Conservation (phyloP, 1,284 basidiomycete species). For the Ceratobasidium sp. region DNA sequence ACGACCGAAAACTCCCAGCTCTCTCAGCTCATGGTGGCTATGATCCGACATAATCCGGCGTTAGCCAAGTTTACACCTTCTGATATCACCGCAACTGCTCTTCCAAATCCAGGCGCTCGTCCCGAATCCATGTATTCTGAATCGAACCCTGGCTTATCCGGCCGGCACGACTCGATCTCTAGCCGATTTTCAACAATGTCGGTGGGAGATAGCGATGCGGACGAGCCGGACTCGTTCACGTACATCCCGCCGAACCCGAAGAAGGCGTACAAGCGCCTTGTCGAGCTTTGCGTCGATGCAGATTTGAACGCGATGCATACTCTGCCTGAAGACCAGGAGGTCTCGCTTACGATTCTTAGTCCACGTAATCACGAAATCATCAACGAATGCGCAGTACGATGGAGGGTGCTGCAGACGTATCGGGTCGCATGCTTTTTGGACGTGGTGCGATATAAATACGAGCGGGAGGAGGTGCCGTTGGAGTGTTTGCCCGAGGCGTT, state of each 20-base stretch:
- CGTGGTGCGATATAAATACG: constrained; percentile 88
- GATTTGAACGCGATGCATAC: constrained; percentile 93
- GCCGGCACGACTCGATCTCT: constrained; percentile 72
- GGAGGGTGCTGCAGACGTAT: constrained; percentile 88
- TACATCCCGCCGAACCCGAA: constrained; percentile 93
- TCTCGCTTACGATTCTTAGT: constrained; percentile 94
- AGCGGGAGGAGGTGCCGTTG: constrained; percentile 90
- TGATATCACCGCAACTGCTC: constrained; percentile 63
- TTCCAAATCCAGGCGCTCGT: constrained; percentile 59
- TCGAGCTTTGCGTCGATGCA: constrained; percentile 85
- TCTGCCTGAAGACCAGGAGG: constrained; percentile 95
- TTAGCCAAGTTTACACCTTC: constrained; percentile 82
- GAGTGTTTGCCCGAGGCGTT: constrained; percentile 95
- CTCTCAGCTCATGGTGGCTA: constrained; percentile 88
- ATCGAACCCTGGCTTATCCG: constrained; percentile 56
- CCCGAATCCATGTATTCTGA: constrained; percentile 70
- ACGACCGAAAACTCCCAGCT: constrained; percentile 86
- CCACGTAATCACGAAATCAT: constrained; percentile 84
- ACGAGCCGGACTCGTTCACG: constrained; percentile 80
- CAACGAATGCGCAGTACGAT: constrained; percentile 87
- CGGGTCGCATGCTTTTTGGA: constrained; percentile 87
- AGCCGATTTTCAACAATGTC: constrained; percentile 72
- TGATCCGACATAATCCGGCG: constrained; percentile 90
- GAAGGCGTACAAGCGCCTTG: constrained; percentile 85
- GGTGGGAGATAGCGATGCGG: constrained; percentile 74